Evolutionary conservation across 768 basidiomycete species (phyloP), one percentile per base, ranked within the genome.

Genomic region (Pleurotus tuoliensis): DNA sequence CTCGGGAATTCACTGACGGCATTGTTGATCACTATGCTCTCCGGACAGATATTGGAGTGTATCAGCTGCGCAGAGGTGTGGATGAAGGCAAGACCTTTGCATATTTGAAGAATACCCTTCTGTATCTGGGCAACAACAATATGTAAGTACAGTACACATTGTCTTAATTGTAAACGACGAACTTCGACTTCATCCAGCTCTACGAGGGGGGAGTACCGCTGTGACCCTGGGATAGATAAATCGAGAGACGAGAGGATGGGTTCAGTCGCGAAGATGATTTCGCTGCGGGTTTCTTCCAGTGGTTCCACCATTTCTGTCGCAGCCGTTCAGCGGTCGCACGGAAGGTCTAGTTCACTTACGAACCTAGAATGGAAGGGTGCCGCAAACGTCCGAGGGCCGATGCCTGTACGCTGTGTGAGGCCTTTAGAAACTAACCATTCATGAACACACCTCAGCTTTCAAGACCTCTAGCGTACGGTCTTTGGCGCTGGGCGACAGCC

Each of bases 161-260:
- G 46, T 59, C 8, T 40, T 13, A 65, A 73, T 55, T n/a, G 81
- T 82, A 39, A 34, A 27, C 38, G 6, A 73, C 79, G 59, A 37
- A 91, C 94, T 77, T 99, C 97, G 41, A 98, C 88, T 75, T 99
- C 97, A 69, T 99, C 97, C 20, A 99, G 75, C 66, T 98, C 96
- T 13, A 90, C 83, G 54, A 84, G 66, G 40, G 83, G 75, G 34
- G 77, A 70, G 55, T 78, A 73, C 55, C 81, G 73, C 40, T 81
- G 76, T 3, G 82, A 81, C 41, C 86, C 85, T 5, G 84, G 80
- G 55, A 94, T 88, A 5, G 91, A 87, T 20, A 87, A 75, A 51
- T 87, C 82, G 11, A 99, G 79, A 1, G 92, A 91, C 0, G 93
- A 89, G 8, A 92, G 71, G 30, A 98, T 76, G 27, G 88, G 88